Evolutionary conservation across 345 rosid species (phyloP).

Genomic region (Physaria fendleri): DNA sequence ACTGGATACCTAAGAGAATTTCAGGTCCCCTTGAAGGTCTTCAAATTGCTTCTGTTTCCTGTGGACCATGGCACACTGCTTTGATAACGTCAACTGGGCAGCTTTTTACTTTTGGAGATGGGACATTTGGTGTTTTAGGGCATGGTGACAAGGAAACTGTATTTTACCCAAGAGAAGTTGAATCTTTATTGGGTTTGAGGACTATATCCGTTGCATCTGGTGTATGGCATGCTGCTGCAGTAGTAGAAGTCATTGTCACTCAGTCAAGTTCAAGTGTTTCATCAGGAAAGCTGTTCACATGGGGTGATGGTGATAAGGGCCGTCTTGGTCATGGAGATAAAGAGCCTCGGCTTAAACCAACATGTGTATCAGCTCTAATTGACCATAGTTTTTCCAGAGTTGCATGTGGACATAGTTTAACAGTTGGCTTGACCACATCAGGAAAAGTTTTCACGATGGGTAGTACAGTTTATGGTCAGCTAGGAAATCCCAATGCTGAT

Average conservation of each 20-base stretch:
- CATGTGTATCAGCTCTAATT: constrained; percentile 81
- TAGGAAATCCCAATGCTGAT: constrained; percentile 74
- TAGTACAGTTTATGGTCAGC: constrained; percentile 91
- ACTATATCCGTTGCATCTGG: constrained; percentile 87
- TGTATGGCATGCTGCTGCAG: constrained; percentile 98
- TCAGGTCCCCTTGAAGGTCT: constrained; percentile 93
- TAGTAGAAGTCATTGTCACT: constrained; percentile 83
- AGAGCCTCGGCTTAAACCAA: constrained; percentile 81
- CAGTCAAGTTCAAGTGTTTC: constrained; percentile 65
- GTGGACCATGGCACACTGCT: constrained; percentile 99
- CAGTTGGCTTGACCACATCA: constrained; percentile 77
- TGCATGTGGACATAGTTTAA: constrained; percentile 91
- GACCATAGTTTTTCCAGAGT: constrained; percentile 73
- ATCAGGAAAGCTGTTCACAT: constrained; percentile 88
- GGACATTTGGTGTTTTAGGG: constrained; percentile 91
- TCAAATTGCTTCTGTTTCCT: constrained; percentile 72
- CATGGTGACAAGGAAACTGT: constrained; percentile 75
- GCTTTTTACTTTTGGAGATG: constrained; percentile 95
- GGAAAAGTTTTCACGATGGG: constrained; percentile 89
- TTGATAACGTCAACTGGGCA: constrained; percentile 77
- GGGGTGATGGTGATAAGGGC: constrained; percentile 97
- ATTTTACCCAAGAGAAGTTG: constrained; percentile 74
- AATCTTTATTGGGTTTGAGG: constrained; percentile 77
- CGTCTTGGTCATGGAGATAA: constrained; percentile 97
- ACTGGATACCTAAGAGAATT: constrained; percentile 97